These are phyloP conservation scores for Aspergillus aculeatus DNA, from an alignment of 2,329 filamentous ascomycete species.

Conservation along the genomic window DNA sequence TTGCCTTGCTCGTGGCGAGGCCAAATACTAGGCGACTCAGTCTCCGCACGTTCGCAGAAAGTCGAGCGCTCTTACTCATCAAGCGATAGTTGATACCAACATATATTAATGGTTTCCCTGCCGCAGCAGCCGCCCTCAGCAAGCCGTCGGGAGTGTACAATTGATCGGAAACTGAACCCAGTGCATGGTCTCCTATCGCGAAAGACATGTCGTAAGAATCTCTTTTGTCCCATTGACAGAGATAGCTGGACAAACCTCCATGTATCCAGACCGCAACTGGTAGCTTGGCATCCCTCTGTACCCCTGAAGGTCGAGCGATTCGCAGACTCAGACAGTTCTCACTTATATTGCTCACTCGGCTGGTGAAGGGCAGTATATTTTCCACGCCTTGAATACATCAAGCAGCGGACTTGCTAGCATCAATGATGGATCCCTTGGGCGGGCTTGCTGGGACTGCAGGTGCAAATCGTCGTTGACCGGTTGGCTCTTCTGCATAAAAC, in stretches of 20 bases:
- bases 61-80: constrained; percentile 6
- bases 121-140: constrained; percentile 6
- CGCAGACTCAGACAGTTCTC: constrained; percentile 22
- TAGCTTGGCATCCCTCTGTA: constrained; percentile 1
- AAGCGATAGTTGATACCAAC: constrained; percentile 20
- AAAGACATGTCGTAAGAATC: background rate
- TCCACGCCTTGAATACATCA: constrained; percentile 21
- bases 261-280: constrained; percentile 19
- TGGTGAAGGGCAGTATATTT: constrained; percentile 21
- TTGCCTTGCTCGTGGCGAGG: constrained; percentile 20
- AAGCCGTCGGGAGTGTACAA: constrained; percentile 18
- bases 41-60: background rate
- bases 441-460: constrained; percentile 11
- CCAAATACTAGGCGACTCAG: constrained; percentile 13
- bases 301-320: constrained; percentile 8
- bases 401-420: constrained; percentile 16
- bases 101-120: constrained; percentile 14
- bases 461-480: constrained; percentile 16
- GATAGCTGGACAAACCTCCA: constrained; percentile 9
- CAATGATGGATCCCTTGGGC: constrained; percentile 14
- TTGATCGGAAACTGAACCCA: constrained; percentile 16
- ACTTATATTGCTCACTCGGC: constrained; percentile 16
- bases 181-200: constrained; percentile 16
- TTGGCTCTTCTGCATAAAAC: constrained; percentile 19
- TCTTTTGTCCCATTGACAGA: too few relatives aligned